phyloP scores from a whole-genome alignment of 148 eudicot genomes.

The Cornus florida region DNA sequence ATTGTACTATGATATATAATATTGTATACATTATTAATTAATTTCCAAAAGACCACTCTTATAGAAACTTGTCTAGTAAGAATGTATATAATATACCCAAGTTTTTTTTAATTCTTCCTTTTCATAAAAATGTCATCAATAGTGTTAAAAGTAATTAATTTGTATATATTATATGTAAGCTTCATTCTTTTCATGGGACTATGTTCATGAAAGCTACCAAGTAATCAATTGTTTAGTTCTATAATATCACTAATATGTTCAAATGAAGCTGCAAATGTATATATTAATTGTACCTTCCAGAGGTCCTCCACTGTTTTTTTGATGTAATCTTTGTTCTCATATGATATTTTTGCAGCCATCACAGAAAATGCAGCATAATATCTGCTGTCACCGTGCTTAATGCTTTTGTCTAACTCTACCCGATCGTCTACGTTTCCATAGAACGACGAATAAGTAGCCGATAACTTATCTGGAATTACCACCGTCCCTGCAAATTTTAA shows the following conservation, averaged over 20 bases:
- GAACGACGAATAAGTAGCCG: constrained; percentile 29
- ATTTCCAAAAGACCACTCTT: background rate
- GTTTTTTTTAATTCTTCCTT: no score
- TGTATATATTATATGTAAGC: no score
- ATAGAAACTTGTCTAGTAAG: no score
- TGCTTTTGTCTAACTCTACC: constrained; percentile 38
- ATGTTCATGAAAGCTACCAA: background rate
- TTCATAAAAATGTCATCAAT: no score
- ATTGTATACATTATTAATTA: no score
- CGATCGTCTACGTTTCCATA: constrained; percentile 47
- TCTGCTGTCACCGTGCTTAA: constrained; percentile 42
- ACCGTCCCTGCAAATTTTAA: constrained; percentile 25
- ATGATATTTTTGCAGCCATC: constrained; percentile 77
- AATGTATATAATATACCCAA: no score
- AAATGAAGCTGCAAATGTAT: no score
- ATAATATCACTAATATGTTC: no score
- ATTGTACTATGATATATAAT: background rate
- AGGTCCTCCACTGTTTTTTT: constrained; percentile 24
- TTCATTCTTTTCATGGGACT: no score
- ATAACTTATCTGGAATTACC: constrained; percentile 14
- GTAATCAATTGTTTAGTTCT: no score
- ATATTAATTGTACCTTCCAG: background rate
- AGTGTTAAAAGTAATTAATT: no score
- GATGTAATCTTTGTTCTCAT: constrained; percentile 51
- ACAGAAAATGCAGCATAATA: constrained; percentile 47